Percentiles rank a stretch among this genome's conserved stretches.
These are phyloP conservation scores for Nelumbo lutea DNA, from an alignment of 164 flowering plant genomes.

Conservation along the genomic window DNA sequence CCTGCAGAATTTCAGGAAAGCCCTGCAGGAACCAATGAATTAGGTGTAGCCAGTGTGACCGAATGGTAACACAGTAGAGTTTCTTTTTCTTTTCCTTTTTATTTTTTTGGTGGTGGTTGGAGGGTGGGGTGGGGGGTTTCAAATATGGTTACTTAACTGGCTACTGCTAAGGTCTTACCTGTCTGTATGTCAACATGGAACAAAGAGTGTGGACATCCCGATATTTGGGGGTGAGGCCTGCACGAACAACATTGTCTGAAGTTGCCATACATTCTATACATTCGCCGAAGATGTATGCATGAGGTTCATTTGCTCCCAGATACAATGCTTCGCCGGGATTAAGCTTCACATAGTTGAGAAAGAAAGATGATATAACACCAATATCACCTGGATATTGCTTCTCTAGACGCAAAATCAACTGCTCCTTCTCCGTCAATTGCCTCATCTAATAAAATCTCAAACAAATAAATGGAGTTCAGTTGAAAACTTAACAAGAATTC, in stretches of 20 bases:
- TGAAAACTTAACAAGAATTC: no score
- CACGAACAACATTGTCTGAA: conserved; percentile 95
- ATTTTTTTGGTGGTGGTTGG: no score
- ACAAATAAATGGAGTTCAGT: not conserved
- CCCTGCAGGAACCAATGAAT: conserved; percentile 44
- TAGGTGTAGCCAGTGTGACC: not conserved
- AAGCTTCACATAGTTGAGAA: conserved; percentile 74
- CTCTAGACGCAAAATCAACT: conserved; percentile 55
- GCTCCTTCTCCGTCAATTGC: conserved; percentile 69
- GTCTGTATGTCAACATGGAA: conserved; percentile 90
- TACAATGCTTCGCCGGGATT: conserved; percentile 86
- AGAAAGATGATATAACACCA: conserved; percentile 80
- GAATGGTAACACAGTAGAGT: not conserved
- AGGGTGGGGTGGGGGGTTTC: not conserved
- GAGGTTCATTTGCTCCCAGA: conserved; percentile 89
- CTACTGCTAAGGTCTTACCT: conserved; percentile 33
- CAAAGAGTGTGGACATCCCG: conserved; percentile 80
- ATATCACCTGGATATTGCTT: conserved; percentile 81
- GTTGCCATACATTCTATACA: conserved; percentile 96
- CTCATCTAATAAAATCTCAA: conserved; percentile 39
- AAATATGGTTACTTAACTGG: not conserved
- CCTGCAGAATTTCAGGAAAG: conserved; percentile 64
- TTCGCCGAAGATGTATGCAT: conserved; percentile 83
- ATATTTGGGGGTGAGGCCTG: conserved; percentile 89
- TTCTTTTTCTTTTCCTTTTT: no score